These are phyloP conservation scores for Acorus gramineus DNA, from an alignment of 106 monocot species.

Conservation along the genomic window DNA sequence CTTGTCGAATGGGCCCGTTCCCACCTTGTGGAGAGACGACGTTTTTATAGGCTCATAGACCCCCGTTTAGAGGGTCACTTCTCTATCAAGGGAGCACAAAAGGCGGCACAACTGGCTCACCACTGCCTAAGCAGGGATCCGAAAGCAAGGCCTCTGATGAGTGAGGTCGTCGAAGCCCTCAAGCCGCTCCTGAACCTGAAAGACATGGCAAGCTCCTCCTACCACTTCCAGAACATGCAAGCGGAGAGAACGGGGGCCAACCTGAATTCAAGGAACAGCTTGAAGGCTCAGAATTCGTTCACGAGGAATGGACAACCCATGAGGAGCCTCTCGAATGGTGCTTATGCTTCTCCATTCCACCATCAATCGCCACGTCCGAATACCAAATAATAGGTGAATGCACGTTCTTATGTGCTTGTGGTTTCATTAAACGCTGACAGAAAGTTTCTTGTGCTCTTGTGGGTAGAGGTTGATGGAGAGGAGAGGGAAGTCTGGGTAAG, in stretches of 20 bases:
- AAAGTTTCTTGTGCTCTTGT: too few relatives aligned
- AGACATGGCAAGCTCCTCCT: constrained; percentile 25
- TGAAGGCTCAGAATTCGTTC: constrained; percentile 36
- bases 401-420: too few relatives aligned
- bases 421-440: too few relatives aligned
- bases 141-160: constrained; percentile 35
- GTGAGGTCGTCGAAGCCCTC: constrained; percentile 26
- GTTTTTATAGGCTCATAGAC: constrained; percentile 27
- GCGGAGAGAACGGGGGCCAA: constrained; percentile 12
- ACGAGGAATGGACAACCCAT: constrained; percentile 28
- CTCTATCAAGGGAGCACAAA: constrained; percentile 34
- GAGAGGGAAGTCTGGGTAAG: too few relatives aligned
- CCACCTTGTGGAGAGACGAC: constrained; percentile 14
- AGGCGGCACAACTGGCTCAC: constrained; percentile 22
- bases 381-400: too few relatives aligned
- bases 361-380: constrained; percentile 1
- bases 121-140: constrained; percentile 28
- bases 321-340: constrained; percentile 52
- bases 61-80: constrained; percentile 30
- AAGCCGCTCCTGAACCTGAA: constrained; percentile 28
- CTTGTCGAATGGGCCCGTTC: constrained; percentile 37
- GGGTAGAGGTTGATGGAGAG: too few relatives aligned
- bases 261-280: constrained; percentile 14
- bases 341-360: constrained; percentile 46
- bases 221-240: constrained; percentile 26